Conservation (phyloP, 1,139 yeast genomes). For the Scheffersomyces stambukii region DNA sequence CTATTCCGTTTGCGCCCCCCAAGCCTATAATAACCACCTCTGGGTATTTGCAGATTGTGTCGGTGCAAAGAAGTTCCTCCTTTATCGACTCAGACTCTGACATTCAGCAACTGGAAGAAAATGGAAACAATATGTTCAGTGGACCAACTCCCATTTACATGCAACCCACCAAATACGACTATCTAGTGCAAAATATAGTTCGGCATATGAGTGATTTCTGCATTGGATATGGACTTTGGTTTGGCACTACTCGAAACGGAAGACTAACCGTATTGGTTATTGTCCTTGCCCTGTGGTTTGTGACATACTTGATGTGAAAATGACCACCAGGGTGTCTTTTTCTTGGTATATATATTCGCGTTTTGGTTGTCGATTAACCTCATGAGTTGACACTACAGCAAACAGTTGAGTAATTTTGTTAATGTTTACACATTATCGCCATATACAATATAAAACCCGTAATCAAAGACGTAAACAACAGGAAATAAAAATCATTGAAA, state of each 20-base stretch:
- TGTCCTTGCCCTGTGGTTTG: constrained; percentile 8
- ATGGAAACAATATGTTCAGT: constrained; percentile 16
- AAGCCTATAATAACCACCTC: constrained; percentile 30
- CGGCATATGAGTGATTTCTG: constrained; percentile 29
- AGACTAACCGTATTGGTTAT: constrained; percentile 19
- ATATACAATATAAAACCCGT: background rate
- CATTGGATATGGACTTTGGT: constrained; percentile 40
- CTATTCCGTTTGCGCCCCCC: constrained; percentile 43
- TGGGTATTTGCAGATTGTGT: constrained; percentile 40
- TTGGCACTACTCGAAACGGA: constrained; percentile 37
- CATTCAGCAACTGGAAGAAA: constrained; percentile 12
- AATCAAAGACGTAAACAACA: background rate
- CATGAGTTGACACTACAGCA: too few relatives aligned
- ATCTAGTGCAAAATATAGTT: constrained; percentile 21
- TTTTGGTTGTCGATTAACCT: too few relatives aligned
- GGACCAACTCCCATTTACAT: constrained; percentile 45
- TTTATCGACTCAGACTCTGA: too few relatives aligned
- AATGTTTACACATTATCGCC: too few relatives aligned
- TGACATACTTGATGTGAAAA: too few relatives aligned
- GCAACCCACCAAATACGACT: constrained; percentile 38
- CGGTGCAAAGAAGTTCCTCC: too few relatives aligned
- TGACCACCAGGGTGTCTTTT: too few relatives aligned
- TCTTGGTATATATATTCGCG: too few relatives aligned
- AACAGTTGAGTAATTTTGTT: too few relatives aligned
- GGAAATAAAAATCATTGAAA: constrained; percentile 1